These are phyloP conservation scores for Phytophthora pini DNA, from an alignment of 352 stramenopile genomes.

Conservation along the genomic window DNA sequence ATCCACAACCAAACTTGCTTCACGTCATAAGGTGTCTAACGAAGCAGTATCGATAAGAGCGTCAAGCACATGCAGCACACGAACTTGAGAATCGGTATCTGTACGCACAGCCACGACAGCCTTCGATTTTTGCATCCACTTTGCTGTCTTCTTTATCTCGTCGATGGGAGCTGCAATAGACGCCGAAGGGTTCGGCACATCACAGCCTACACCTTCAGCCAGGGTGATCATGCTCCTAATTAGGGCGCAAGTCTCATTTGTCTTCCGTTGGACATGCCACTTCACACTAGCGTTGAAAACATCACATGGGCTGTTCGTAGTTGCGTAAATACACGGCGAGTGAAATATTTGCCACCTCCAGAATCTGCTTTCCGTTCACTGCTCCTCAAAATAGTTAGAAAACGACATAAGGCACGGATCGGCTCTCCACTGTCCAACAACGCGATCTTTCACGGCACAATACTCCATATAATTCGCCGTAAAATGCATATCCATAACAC, in stretches of 20 bases:
- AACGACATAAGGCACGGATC: not conserved
- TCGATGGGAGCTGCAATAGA: conserved; percentile 1
- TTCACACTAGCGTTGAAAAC: conserved; percentile 14
- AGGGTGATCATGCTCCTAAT: conserved; percentile 17
- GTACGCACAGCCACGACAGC: conserved; percentile 6
- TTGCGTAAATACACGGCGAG: conserved; percentile 8
- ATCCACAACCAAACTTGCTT: not conserved
- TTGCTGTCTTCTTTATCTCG: conserved; percentile 18
- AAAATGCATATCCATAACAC: conserved; percentile 13
- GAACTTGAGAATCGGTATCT: not conserved
- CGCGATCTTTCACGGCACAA: conserved; percentile 4
- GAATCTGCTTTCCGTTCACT: conserved; percentile 14
- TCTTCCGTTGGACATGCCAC: conserved; percentile 3
- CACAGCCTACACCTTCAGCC: not conserved
- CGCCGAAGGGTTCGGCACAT: not conserved
- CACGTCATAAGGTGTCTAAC: not conserved
- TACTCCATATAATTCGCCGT: conserved; percentile 1
- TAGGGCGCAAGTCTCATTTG: conserved; percentile 5
- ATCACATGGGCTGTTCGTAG: conserved; percentile 12
- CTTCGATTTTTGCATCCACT: conserved; percentile 16
- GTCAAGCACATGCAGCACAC: conserved; percentile 20
- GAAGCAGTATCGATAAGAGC: conserved; percentile 1
- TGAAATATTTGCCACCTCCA: conserved; percentile 1
- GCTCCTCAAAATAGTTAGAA: conserved; percentile 9
- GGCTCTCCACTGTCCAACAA: not conserved